Conservation (phyloP, 1,139 yeast species). For the Schwanniomyces etchellsii region DNA sequence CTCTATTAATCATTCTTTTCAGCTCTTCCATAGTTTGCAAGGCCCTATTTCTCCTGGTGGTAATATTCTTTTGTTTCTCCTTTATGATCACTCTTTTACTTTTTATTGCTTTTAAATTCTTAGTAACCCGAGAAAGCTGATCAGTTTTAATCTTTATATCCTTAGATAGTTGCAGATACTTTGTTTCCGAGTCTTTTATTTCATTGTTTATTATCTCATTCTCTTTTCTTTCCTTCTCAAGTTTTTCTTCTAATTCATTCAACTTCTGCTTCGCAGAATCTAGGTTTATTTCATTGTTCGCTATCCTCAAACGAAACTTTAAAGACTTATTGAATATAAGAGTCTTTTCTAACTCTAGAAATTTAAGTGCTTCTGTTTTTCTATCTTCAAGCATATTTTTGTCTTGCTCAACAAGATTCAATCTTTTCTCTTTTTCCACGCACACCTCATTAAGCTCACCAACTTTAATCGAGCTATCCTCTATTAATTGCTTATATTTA, state of each 20-base stretch:
- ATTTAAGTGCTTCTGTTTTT: conserved; percentile 65
- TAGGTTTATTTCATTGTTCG: conserved; percentile 35
- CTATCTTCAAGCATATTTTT: conserved; percentile 62
- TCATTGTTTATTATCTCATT: conserved; percentile 37
- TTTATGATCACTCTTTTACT: conserved; percentile 61
- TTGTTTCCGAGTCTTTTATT: conserved; percentile 22
- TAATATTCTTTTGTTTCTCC: conserved; percentile 66
- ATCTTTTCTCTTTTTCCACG: conserved; percentile 73
- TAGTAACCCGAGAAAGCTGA: conserved; percentile 26
- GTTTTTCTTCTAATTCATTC: conserved; percentile 33
- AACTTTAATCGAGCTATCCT: conserved; percentile 52
- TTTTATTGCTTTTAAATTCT: conserved; percentile 35
- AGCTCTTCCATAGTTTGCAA: conserved; percentile 41
- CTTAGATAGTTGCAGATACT: conserved; percentile 23
- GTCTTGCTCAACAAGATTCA: conserved; percentile 75
- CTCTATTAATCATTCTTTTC: conserved; percentile 32
- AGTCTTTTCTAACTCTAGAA: conserved; percentile 60
- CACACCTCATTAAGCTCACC: conserved; percentile 75
- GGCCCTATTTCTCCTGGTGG: conserved; percentile 55
- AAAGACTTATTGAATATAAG: conserved; percentile 51
- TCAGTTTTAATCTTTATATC: conserved; percentile 9
- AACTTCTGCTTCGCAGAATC: conserved; percentile 29
- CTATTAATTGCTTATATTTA: conserved; percentile 72
- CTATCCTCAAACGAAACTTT: conserved; percentile 50
- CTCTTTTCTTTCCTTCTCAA: conserved; percentile 44